phyloP scores from a whole-genome alignment of 345 rosid species.

The Adansonia digitata region DNA sequence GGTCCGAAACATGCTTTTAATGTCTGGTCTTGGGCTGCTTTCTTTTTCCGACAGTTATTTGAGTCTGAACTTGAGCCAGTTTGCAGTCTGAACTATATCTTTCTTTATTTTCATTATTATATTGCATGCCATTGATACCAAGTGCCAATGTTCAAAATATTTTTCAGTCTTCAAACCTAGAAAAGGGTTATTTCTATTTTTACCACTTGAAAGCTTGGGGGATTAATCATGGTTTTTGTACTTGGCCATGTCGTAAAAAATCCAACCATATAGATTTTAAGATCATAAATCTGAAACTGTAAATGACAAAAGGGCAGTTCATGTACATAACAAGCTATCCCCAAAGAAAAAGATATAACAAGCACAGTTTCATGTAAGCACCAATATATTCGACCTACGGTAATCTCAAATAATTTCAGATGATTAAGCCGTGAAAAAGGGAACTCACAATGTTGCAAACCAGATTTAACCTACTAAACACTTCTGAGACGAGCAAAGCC shows the following conservation, averaged over 20 bases:
- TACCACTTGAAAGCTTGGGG: too few species aligned
- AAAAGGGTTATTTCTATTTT: too few species aligned
- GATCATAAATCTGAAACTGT: not conserved
- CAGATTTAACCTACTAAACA: not conserved
- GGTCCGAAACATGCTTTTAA: not conserved
- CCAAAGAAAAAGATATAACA: too few species aligned
- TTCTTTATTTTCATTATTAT: not conserved
- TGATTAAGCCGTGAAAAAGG: not conserved
- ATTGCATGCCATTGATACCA: not conserved
- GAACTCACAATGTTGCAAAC: not conserved
- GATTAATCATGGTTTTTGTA: not conserved
- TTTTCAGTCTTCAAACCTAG: not conserved
- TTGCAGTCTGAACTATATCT: not conserved
- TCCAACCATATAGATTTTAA: not conserved
- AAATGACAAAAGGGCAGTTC: not conserved
- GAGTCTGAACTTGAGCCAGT: not conserved
- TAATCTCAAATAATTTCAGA: not conserved
- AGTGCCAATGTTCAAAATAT: too few species aligned
- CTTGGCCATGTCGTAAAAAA: not conserved
- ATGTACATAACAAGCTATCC: too few species aligned
- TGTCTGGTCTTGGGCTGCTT: slow-evolving; percentile 2
- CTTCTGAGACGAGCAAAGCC: too few species aligned
- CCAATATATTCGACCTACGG: not conserved
- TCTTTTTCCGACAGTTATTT: not conserved
- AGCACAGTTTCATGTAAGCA: not conserved